Conservation (phyloP, 352 stramenopile species). For the Pythium sukuiense region DNA sequence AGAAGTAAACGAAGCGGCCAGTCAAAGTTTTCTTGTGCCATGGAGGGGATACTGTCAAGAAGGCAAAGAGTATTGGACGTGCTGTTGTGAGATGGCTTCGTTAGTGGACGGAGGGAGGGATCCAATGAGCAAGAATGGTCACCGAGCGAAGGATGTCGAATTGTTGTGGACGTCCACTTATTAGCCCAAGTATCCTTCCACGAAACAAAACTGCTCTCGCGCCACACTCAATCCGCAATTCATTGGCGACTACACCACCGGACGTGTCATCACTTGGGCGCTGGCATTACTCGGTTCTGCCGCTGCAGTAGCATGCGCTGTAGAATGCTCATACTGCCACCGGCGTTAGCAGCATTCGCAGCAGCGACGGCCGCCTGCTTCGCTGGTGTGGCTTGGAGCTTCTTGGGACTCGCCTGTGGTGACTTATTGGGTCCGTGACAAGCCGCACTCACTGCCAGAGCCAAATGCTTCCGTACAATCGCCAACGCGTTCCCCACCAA, state of each 20-base stretch:
- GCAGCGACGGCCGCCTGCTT: conserved; percentile 7
- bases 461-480: conserved; percentile 20
- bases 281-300: conserved; percentile 48
- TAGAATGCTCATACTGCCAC: conserved; percentile 41
- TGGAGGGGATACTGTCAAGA: too few species aligned
- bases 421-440: conserved; percentile 6
- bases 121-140: too few species aligned
- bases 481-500: conserved; percentile 17
- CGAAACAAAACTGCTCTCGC: too few species aligned
- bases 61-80: too few species aligned
- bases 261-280: conserved; percentile 8
- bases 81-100: too few species aligned
- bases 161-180: too few species aligned
- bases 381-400: conserved; percentile 2
- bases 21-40: too few species aligned
- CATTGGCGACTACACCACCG: too few species aligned
- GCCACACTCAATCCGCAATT: too few species aligned
- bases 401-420: conserved; percentile 21
- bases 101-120: too few species aligned
- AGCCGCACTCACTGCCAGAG: conserved; percentile 8
- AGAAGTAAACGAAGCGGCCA: not conserved
- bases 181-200: too few species aligned
- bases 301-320: conserved; percentile 61
- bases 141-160: too few species aligned
- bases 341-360: not conserved